Conservation (phyloP, 1,284 basidiomycete genomes). For the Moniliella sp. region DNA sequence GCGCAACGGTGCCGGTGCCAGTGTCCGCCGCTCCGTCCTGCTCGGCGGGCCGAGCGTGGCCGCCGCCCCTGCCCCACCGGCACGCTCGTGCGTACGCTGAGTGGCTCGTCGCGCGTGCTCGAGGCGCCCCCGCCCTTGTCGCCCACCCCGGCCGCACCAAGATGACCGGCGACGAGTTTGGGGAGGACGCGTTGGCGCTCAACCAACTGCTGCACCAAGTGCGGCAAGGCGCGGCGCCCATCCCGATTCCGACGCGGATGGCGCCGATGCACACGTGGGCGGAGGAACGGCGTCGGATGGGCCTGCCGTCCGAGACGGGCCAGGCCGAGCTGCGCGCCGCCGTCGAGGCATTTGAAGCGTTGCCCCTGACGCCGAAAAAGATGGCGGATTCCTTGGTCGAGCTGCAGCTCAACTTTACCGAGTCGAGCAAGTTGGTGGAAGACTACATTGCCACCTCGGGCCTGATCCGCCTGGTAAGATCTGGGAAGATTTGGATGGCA, state of each 20-base stretch:
- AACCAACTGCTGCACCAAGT: no score
- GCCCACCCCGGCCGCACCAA: no score
- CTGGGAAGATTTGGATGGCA: slow-evolving; percentile 34
- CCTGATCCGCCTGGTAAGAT: slow-evolving; percentile 30
- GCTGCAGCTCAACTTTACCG: not conserved
- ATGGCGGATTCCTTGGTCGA: not conserved
- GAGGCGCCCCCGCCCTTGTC: no score
- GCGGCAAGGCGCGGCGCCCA: no score
- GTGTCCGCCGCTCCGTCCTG: no score
- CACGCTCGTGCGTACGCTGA: no score
- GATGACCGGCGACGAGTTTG: no score
- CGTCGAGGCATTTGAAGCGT: not conserved
- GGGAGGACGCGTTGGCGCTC: no score
- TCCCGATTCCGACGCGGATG: not conserved
- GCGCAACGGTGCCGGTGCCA: no score
- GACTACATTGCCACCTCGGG: slow-evolving; percentile 31
- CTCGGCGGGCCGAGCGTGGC: no score
- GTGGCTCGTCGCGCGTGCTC: no score
- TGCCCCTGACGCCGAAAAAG: not conserved
- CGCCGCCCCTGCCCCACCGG: no score
- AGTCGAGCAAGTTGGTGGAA: slow-evolving; percentile 13
- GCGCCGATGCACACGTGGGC: not conserved
- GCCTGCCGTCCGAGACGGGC: not conserved
- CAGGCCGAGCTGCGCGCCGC: not conserved
- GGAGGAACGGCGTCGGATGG: not conserved